These are phyloP conservation scores for Colletotrichum filicis DNA, from an alignment of 2,329 filamentous ascomycete species.

Conservation along the genomic window DNA sequence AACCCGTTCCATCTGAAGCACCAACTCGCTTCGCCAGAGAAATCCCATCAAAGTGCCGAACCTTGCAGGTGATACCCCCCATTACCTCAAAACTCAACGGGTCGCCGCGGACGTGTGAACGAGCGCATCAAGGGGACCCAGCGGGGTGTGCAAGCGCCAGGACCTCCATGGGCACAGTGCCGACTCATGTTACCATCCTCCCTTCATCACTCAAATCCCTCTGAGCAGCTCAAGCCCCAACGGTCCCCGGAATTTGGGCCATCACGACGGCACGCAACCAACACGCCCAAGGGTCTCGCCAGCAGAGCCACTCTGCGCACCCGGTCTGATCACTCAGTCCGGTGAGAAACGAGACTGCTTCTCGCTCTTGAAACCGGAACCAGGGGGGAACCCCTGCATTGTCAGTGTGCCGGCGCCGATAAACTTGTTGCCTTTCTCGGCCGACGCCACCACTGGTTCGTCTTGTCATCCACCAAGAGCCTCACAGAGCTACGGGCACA, in stretches of 20 bases:
- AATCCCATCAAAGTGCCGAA: slow-evolving; percentile 33
- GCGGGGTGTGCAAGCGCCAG: slow-evolving; percentile 4
- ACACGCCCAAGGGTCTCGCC: background rate
- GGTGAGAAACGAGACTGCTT: background rate
- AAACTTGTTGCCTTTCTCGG: background rate
- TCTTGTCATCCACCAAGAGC: background rate
- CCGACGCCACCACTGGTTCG: background rate
- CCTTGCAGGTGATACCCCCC: slow-evolving; percentile 28
- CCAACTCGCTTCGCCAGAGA: background rate
- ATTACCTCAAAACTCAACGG: slow-evolving; percentile 20
- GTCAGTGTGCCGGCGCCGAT: slow-evolving; percentile 6
- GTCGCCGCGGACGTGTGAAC: background rate
- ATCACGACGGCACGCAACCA: background rate
- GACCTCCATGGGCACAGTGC: slow-evolving; percentile 24
- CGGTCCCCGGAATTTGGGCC: slow-evolving; percentile 7
- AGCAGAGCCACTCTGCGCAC: slow-evolving; percentile 3
- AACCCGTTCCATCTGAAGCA: slow-evolving; percentile 8
- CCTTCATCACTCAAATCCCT: background rate
- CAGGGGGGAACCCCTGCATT: slow-evolving; percentile 12
- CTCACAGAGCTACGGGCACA: background rate
- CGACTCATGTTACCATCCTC: background rate
- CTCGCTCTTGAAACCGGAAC: slow-evolving; percentile 23
- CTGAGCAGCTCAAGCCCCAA: slow-evolving; percentile 14
- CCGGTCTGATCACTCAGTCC: slow-evolving; percentile 1
- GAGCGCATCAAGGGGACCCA: background rate